Percentiles rank a stretch among this genome's conserved stretches.
Evolutionary conservation across 2,329 filamentous ascomycete species (phyloP).

Genomic region (Hortaea werneckii): DNA sequence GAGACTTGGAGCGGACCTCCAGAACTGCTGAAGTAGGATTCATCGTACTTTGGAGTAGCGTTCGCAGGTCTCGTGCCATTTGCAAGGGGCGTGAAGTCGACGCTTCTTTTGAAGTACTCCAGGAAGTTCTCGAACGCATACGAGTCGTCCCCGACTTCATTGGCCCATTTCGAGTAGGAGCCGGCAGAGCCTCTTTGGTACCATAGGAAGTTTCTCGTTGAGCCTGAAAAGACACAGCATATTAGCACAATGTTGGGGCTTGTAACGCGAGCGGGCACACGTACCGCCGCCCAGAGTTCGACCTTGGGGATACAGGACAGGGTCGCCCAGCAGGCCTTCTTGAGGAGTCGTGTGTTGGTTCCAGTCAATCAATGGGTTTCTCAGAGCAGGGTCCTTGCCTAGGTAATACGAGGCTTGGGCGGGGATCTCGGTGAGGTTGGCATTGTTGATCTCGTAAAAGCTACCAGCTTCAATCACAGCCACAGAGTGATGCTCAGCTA

Average conservation of each 20-base stretch:
- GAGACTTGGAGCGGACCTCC: constrained; percentile 26
- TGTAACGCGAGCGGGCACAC: not conserved
- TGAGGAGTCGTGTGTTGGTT: constrained; percentile 10
- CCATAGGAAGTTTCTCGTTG: constrained; percentile 14
- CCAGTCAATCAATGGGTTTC: constrained; percentile 14
- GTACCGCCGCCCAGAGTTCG: constrained; percentile 1
- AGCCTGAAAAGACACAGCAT: constrained; percentile 14
- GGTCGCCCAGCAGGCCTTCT: constrained; percentile 1
- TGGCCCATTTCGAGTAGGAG: constrained; percentile 19
- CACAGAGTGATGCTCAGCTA: constrained; percentile 9
- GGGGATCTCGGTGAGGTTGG: constrained; percentile 13
- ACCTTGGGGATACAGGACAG: not conserved
- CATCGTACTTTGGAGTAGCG: constrained; percentile 6
- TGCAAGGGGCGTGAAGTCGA: constrained; percentile 11
- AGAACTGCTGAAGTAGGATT: constrained; percentile 5
- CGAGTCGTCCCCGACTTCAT: constrained; percentile 3
- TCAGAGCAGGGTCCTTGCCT: constrained; percentile 2
- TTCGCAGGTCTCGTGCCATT: constrained; percentile 6
- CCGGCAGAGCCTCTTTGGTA: constrained; percentile 19
- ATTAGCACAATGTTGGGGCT: constrained; percentile 12
- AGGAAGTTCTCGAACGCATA: constrained; percentile 22
- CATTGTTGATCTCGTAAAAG: constrained; percentile 12
- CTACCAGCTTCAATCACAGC: constrained; percentile 16
- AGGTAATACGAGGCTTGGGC: constrained; percentile 6
- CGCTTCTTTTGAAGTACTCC: constrained; percentile 17